Evolutionary conservation across 176 grass and related monocot species (phyloP), one percentile per base, ranked within the genome.

Genomic region (Cymbopogon citratus): DNA sequence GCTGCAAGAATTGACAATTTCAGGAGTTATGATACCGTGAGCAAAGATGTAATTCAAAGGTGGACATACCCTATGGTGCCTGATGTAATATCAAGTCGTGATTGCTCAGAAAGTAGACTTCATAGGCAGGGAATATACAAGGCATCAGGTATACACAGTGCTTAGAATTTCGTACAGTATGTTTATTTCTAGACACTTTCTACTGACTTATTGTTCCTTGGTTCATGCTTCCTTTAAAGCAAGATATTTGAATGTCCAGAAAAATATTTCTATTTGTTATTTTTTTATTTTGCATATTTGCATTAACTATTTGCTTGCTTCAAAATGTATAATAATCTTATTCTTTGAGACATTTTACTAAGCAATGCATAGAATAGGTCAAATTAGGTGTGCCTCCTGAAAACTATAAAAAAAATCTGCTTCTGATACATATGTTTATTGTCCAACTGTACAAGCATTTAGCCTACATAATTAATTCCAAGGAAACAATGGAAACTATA

Each of bases 1-100:
- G 89, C 96, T 6, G 93, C 91, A 79, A 87, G 92, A 86, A 84
- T 99, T 83, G 96, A 95, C 81, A 99, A 93, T 80, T 95, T 91
- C 60, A 88, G 96, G 83, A 99, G 96, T 23, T 99, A 95, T 78
- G 93, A 90, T 63, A 86, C 96, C 40, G 86, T 99, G 71, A 99
- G 89, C 76, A 99, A 99, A 86, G 96, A 99, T 74, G 85, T 99
- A 66, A 91, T 93, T 69, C 93, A 95, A 76, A 91, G 96, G 65
- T 95, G 92, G 92, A 88, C 96, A 2, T 99, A 91, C 62, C 93
- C 96, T 65, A 82, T 95, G 82, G 93, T 93, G 68, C 96, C 96
- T 66, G 89, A 99, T 85, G 85, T 99, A 64, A 59, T 90, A 31
- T 95, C 87, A 61, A 76, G 77, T 77, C 83, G 65, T 77, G 84